A percentile compares a stretch with the other conserved stretches of the same genome.
Conservation (phyloP, 2,329 filamentous ascomycete species). For the Arthroderma sp. region DNA sequence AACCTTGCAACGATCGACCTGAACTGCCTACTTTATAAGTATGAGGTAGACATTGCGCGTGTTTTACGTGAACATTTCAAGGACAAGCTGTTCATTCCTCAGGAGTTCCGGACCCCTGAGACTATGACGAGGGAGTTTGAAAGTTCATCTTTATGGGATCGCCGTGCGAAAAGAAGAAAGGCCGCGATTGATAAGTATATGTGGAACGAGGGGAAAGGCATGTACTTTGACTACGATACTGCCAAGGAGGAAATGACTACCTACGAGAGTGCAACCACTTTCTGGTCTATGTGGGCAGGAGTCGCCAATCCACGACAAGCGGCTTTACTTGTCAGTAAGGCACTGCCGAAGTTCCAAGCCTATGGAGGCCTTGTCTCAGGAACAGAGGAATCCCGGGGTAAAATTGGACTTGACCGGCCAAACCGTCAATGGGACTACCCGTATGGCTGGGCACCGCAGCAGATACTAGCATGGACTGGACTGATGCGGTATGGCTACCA, state of each 20-base stretch:
- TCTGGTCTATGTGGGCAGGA: conserved; percentile 96
- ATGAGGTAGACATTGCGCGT: conserved; percentile 83
- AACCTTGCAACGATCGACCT: conserved; percentile 88
- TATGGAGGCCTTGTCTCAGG: conserved; percentile 80
- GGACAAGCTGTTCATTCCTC: conserved; percentile 69
- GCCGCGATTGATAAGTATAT: conserved; percentile 80
- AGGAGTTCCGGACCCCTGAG: conserved; percentile 61
- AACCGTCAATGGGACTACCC: conserved; percentile 98
- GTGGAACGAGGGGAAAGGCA: conserved; percentile 83
- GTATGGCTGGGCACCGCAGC: conserved; percentile 96
- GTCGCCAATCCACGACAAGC: conserved; percentile 77
- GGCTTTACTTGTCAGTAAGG: conserved; percentile 65
- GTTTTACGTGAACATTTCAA: conserved; percentile 74
- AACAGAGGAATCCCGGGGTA: conserved; percentile 76
- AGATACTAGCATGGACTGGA: conserved; percentile 95
- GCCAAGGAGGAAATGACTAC: conserved; percentile 64
- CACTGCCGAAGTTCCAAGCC: conserved; percentile 75
- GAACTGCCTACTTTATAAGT: conserved; percentile 92
- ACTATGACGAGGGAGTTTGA: conserved; percentile 59
- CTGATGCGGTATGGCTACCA: conserved; percentile 83
- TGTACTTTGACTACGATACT: conserved; percentile 98
- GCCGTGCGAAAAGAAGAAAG: conserved; percentile 72
- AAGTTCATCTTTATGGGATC: conserved; percentile 80
- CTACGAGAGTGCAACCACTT: conserved; percentile 86
- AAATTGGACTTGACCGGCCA: conserved; percentile 65